Evolutionary conservation across 306 rosid species (phyloP).

Genomic region (Styphnolobium japonicum): DNA sequence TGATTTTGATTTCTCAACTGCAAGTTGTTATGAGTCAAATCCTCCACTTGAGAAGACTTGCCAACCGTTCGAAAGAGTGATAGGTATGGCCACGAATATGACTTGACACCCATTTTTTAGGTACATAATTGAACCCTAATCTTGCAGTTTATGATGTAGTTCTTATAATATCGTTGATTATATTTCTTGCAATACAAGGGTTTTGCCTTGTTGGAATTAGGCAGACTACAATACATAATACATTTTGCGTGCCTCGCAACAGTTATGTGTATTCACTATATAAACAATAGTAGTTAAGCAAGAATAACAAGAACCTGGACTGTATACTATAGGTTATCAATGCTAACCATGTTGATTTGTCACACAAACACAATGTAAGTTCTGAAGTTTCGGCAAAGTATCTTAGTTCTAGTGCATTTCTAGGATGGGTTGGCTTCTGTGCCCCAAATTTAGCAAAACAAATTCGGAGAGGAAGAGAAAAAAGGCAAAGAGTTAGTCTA

Average conservation of each 20-base stretch:
- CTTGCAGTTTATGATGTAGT: background rate
- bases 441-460: no score
- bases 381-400: background rate
- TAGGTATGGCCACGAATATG: constrained; percentile 7
- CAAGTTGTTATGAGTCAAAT: background rate
- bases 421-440: background rate
- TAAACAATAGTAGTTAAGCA: background rate
- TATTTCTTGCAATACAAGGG: background rate
- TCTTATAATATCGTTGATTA: background rate
- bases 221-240: background rate
- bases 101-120: constrained; percentile 30
- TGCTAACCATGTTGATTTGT: background rate
- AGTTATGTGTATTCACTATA: background rate
- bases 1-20: background rate
- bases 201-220: background rate
- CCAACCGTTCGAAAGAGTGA: background rate
- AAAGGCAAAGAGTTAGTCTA: no score
- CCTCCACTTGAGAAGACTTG: background rate
- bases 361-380: background rate
- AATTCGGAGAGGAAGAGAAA: no score
- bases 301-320: background rate
- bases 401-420: background rate
- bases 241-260: background rate
- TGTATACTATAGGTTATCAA: background rate
- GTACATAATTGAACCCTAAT: constrained; percentile 1